Percentiles rank a stretch among this genome's conserved stretches.
These are phyloP conservation scores for Agastache rugosa DNA, from an alignment of 257 asterid species.

Conservation along the genomic window DNA sequence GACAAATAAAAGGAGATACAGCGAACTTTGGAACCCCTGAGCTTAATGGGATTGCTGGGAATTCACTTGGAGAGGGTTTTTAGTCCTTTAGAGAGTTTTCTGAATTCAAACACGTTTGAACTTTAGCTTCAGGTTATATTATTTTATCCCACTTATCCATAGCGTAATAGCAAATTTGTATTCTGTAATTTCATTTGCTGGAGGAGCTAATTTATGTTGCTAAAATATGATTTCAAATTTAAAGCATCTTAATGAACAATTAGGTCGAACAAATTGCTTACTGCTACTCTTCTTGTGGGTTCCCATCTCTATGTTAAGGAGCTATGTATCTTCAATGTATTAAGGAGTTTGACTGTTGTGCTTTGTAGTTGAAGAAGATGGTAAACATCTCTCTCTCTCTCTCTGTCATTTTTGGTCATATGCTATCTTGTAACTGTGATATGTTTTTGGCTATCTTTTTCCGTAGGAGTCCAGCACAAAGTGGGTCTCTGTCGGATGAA, in stretches of 20 bases:
- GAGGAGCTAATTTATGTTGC: constrained; percentile 20
- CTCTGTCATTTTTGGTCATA: not conserved
- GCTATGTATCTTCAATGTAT: not conserved
- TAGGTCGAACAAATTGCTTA: constrained; percentile 7
- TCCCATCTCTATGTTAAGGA: not conserved
- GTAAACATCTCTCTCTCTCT: not conserved
- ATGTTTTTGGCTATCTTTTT: constrained; percentile 20
- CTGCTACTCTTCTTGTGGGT: not conserved
- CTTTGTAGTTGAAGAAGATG: not conserved
- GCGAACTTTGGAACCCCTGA: not conserved
- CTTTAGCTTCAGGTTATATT: not conserved
- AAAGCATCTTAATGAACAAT: constrained; percentile 6
- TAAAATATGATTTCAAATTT: constrained; percentile 15
- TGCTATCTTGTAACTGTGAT: constrained; percentile 36
- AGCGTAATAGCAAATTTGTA: constrained; percentile 1
- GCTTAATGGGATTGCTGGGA: not conserved
- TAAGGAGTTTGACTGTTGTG: not conserved
- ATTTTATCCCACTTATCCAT: constrained; percentile 11
- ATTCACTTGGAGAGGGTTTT: not conserved
- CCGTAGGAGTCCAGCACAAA: constrained; percentile 75
- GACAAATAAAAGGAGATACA: constrained; percentile 1
- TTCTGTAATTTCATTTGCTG: not conserved
- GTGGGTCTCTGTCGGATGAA: constrained; percentile 68
- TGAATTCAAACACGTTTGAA: not conserved
- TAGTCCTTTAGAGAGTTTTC: not conserved